phyloP scores from a whole-genome alignment of 257 asterid species.

The Petunia secreta region DNA sequence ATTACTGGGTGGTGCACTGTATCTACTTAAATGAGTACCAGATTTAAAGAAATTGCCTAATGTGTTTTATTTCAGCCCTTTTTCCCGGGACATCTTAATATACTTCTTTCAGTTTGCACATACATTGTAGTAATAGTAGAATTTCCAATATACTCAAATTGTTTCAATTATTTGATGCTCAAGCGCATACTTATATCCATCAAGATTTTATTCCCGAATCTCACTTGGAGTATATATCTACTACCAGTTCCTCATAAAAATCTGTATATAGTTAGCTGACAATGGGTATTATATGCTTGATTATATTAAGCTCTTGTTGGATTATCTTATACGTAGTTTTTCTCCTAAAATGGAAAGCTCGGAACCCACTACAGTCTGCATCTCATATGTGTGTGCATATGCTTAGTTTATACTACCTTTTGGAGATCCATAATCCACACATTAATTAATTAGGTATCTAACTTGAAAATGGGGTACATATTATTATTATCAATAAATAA shows the following conservation, averaged over 20 bases:
- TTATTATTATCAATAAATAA: neutral
- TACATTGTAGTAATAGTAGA: constrained; percentile 24
- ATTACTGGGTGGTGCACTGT: too few species aligned
- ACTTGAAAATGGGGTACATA: neutral
- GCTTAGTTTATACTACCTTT: neutral
- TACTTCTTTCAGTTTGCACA: constrained; percentile 27
- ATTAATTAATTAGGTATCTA: too few species aligned
- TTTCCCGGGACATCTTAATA: neutral
- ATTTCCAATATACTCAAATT: constrained; percentile 20
- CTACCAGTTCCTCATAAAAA: neutral
- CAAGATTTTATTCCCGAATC: constrained; percentile 26
- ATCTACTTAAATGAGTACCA: too few species aligned
- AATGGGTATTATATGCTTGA: neutral
- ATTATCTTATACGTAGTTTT: neutral
- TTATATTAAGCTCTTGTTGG: neutral
- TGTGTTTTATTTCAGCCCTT: neutral
- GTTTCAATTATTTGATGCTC: constrained; percentile 35
- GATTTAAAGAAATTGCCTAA: too few species aligned
- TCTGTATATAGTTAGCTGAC: neutral
- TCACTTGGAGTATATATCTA: neutral
- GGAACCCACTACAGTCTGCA: too few species aligned
- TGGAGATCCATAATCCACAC: neutral
- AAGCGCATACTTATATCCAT: neutral
- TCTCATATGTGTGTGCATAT: neutral
- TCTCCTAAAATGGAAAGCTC: neutral